These are phyloP conservation scores for Aspergillus spinulosporus DNA, from an alignment of 2,329 filamentous ascomycete species.

Conservation along the genomic window DNA sequence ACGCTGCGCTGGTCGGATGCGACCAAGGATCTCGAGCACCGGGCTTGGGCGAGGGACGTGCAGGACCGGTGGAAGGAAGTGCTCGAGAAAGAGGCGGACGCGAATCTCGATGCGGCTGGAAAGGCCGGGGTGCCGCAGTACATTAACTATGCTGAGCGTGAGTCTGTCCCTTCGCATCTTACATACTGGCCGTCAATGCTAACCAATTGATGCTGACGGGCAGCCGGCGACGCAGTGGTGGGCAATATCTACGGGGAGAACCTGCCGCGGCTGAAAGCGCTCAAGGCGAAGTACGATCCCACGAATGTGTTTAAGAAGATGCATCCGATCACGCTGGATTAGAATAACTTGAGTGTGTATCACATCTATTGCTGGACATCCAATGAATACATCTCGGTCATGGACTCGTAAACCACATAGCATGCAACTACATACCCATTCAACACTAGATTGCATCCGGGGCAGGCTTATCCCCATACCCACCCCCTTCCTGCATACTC, in stretches of 20 bases:
- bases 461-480: too few relatives aligned
- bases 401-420: too few relatives aligned
- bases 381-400: too few relatives aligned
- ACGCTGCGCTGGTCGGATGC: constrained; percentile 45
- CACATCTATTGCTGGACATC: too few relatives aligned
- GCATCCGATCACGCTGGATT: constrained; percentile 32
- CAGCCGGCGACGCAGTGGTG: constrained; percentile 35
- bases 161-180: constrained; percentile 15
- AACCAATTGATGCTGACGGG: constrained; percentile 2
- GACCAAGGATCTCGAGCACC: constrained; percentile 39
- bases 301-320: constrained; percentile 50
- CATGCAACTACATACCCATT: too few relatives aligned
- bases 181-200: constrained; percentile 1
- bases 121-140: constrained; percentile 33
- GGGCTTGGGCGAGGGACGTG: constrained; percentile 40
- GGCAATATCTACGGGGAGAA: constrained; percentile 49
- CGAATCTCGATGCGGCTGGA: constrained; percentile 8
- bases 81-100: constrained; percentile 18
- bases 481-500: background rate
- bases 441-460: too few relatives aligned
- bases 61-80: constrained; percentile 30
- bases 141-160: constrained; percentile 39
- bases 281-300: constrained; percentile 52
- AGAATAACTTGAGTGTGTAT: background rate
- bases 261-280: constrained; percentile 39